These are phyloP conservation scores for Termitomyces sp. DNA, from an alignment of 768 basidiomycete species.

Conservation along the genomic window DNA sequence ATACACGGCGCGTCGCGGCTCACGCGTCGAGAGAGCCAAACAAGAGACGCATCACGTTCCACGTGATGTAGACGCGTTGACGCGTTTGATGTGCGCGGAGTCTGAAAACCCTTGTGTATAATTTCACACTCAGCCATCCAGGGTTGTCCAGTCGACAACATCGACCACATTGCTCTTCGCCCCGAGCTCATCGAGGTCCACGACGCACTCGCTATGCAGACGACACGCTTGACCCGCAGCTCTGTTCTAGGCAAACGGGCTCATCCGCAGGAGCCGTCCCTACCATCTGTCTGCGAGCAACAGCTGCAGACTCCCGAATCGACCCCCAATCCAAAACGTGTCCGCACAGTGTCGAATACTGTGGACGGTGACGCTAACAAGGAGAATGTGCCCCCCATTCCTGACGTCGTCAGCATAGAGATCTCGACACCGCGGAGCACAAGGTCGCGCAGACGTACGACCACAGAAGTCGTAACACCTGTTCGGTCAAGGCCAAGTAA, in stretches of 20 bases:
- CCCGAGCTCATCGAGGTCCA: slow-evolving; percentile 14
- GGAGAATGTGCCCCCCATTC: slow-evolving; percentile 70
- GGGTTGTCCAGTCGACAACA: slow-evolving; percentile 21
- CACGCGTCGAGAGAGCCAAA: slow-evolving; percentile 10
- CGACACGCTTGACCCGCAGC: slow-evolving; percentile 37
- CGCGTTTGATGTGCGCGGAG: slow-evolving; percentile 37
- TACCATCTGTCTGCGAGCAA: slow-evolving; percentile 30
- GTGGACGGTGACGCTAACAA: slow-evolving; percentile 65
- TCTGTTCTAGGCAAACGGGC: slow-evolving; percentile 52
- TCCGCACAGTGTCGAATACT: slow-evolving; percentile 40
- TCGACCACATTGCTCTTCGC: slow-evolving; percentile 15
- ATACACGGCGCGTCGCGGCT: neutral
- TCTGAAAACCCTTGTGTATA: slow-evolving; percentile 25
- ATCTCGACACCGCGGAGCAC: slow-evolving; percentile 35
- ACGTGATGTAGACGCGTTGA: slow-evolving; percentile 35
- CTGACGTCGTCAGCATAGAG: slow-evolving; percentile 31
- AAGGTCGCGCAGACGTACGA: slow-evolving; percentile 34
- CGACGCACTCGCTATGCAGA: slow-evolving; percentile 32
- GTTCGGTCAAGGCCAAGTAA: slow-evolving; percentile 44
- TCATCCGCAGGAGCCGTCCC: slow-evolving; percentile 32
- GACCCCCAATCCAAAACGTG: slow-evolving; percentile 65
- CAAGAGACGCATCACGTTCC: slow-evolving; percentile 17
- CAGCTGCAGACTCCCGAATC: slow-evolving; percentile 57
- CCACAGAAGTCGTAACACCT: slow-evolving; percentile 38
- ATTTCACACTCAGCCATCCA: slow-evolving; percentile 18